phyloP scores from a whole-genome alignment of 1,284 basidiomycete genomes.

The Cryptococcus jaspeensis region DNA sequence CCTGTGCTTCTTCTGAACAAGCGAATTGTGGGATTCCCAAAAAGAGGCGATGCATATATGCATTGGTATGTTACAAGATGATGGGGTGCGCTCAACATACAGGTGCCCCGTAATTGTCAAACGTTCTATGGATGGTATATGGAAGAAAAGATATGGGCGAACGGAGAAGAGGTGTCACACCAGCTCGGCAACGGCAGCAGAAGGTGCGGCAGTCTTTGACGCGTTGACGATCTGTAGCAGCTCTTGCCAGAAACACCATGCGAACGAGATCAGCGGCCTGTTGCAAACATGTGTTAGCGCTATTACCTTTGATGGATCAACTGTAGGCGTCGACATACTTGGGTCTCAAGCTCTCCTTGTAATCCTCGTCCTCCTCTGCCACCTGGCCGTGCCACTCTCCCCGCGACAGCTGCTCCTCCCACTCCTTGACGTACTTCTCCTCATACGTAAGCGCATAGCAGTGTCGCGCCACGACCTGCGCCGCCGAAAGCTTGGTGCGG shows the following conservation, averaged over 20 bases:
- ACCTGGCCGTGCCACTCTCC: slow-evolving; percentile 1
- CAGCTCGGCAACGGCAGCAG: neutral
- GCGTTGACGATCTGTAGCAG: slow-evolving; percentile 28
- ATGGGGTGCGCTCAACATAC: too few species aligned
- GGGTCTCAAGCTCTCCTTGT: slow-evolving; percentile 15
- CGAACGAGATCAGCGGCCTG: slow-evolving; percentile 46
- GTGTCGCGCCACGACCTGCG: slow-evolving; percentile 37
- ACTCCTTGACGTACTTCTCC: slow-evolving; percentile 32
- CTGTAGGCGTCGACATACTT: slow-evolving; percentile 16
- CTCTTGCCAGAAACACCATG: slow-evolving; percentile 45
- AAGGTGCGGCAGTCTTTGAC: neutral
- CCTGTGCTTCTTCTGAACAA: too few species aligned
- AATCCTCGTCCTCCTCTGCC: slow-evolving; percentile 16
- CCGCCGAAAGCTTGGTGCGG: slow-evolving; percentile 18
- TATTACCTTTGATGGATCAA: neutral
- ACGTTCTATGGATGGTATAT: too few species aligned
- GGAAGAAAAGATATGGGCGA: neutral
- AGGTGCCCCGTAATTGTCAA: too few species aligned
- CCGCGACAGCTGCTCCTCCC: slow-evolving; percentile 23
- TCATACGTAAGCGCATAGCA: slow-evolving; percentile 40
- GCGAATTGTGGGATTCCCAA: too few species aligned
- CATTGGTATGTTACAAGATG: too few species aligned
- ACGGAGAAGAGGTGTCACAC: neutral
- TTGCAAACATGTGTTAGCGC: neutral
- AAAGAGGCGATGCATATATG: too few species aligned